Evolutionary conservation across 768 basidiomycete species (phyloP).

Genomic region (Pulveroboletus ravenelii): DNA sequence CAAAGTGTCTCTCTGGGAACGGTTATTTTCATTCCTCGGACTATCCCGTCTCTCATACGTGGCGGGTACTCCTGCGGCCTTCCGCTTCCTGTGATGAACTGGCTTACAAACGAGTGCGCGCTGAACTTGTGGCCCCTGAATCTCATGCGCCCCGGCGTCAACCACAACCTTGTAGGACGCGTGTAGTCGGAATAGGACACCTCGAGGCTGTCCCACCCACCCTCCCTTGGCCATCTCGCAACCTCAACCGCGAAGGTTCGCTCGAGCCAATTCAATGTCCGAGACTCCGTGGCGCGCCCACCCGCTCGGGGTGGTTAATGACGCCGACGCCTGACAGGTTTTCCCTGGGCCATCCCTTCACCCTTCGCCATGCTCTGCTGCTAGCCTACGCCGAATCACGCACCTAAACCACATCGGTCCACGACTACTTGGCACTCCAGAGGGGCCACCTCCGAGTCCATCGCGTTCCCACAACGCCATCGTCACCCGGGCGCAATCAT

Average conservation of each 20-base stretch:
- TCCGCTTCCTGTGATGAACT: conserved; percentile 23
- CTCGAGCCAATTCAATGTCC: conserved; percentile 26
- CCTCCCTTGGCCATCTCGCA: neutral
- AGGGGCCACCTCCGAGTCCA: conserved; percentile 9
- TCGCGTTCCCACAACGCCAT: conserved; percentile 17
- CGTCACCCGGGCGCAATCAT: conserved; percentile 20
- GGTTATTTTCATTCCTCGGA: conserved; percentile 24
- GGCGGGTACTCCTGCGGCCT: conserved; percentile 21
- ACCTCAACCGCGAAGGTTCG: conserved; percentile 29
- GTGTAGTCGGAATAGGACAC: no score
- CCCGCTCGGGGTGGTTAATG: neutral
- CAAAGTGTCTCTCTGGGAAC: conserved; percentile 15
- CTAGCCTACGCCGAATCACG: conserved; percentile 11
- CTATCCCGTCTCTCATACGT: conserved; percentile 12
- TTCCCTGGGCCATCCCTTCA: neutral
- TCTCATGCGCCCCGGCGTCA: no score
- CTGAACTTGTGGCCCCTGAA: conserved; percentile 10
- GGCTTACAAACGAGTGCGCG: conserved; percentile 17
- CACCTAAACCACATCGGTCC: conserved; percentile 12
- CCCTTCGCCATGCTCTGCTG: neutral
- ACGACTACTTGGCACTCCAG: conserved; percentile 2
- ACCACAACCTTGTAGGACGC: neutral
- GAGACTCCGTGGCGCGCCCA: conserved; percentile 26
- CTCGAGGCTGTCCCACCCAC: conserved; percentile 9
- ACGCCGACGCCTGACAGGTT: neutral